Conservation (phyloP, 1,284 basidiomycete species). For the Pterulicium gracile region DNA sequence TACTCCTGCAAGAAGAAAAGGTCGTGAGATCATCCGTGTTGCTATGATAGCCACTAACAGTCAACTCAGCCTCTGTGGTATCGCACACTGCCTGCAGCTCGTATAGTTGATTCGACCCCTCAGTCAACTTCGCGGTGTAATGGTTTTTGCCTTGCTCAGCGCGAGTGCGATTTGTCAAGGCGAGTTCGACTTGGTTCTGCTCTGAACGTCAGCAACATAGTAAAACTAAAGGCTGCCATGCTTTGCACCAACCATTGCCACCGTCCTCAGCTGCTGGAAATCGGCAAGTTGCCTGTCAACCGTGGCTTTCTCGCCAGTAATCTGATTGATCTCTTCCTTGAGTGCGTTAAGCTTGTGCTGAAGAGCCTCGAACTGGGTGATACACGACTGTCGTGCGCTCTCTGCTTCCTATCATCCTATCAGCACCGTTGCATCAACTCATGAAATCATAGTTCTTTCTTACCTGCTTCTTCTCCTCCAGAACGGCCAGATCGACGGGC, state of each 20-base stretch:
- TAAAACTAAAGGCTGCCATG: not conserved
- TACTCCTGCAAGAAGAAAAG: no score
- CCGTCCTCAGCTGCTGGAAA: not conserved
- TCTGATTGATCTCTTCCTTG: not conserved
- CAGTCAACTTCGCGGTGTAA: constrained; percentile 24
- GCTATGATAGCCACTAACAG: constrained; percentile 21
- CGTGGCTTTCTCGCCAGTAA: not conserved
- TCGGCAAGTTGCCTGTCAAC: not conserved
- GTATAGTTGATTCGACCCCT: constrained; percentile 34
- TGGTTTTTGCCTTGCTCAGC: constrained; percentile 13
- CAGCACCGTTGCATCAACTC: constrained; percentile 3
- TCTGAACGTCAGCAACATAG: not conserved
- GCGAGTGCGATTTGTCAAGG: not conserved
- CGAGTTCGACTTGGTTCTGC: not conserved
- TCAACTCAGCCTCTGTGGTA: constrained; percentile 47
- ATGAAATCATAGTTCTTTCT: constrained; percentile 11
- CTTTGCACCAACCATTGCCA: not conserved
- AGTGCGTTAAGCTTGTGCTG: not conserved
- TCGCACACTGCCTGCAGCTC: constrained; percentile 33
- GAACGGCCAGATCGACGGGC: constrained; percentile 58
- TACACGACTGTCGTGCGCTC: constrained; percentile 34
- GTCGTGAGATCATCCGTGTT: no score
- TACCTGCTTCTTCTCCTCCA: constrained; percentile 49
- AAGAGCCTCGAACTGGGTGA: constrained; percentile 37
- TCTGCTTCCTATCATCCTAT: constrained; percentile 38